Percentiles rank a stretch among this genome's conserved stretches.
These are phyloP conservation scores for Themeda triandra DNA, from an alignment of 176 grass and related monocot genomes.

Conservation along the genomic window DNA sequence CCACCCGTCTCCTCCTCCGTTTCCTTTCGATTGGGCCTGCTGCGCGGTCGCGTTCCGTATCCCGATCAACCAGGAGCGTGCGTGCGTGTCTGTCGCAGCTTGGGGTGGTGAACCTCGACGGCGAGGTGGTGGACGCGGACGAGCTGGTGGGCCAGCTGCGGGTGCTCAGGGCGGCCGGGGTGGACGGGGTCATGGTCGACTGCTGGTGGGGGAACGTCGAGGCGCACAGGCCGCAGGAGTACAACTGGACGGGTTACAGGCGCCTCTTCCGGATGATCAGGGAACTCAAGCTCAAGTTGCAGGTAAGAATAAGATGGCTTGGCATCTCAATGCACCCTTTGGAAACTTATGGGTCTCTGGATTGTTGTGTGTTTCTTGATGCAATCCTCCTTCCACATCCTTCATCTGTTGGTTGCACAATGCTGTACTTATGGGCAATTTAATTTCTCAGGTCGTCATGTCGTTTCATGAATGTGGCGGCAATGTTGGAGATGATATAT, in stretches of 20 bases:
- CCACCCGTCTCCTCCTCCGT: background rate
- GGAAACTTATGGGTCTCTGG: background rate
- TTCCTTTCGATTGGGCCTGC: background rate
- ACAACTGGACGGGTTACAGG: slow-evolving; percentile 80
- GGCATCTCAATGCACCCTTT: background rate
- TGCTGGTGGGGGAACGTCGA: slow-evolving; percentile 97
- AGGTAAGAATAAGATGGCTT: slow-evolving; percentile 44
- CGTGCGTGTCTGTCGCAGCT: slow-evolving; percentile 29
- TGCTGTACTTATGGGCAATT: too few relatives aligned
- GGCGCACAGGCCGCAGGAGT: slow-evolving; percentile 49
- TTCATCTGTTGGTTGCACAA: background rate
- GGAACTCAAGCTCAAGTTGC: slow-evolving; percentile 73
- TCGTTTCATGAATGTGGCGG: slow-evolving; percentile 93
- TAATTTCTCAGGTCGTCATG: slow-evolving; percentile 81
- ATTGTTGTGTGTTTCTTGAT: background rate
- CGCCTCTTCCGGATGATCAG: slow-evolving; percentile 69
- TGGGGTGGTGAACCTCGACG: slow-evolving; percentile 44
- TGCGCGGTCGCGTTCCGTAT: background rate
- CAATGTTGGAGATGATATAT: slow-evolving; percentile 65
- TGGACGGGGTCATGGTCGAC: slow-evolving; percentile 90
- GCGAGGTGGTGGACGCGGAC: slow-evolving; percentile 62
- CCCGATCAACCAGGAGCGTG: background rate
- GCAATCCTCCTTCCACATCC: background rate
- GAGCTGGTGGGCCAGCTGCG: slow-evolving; percentile 54
- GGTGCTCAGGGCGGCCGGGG: slow-evolving; percentile 60